Evolutionary conservation across 441 rosid species (phyloP), one percentile per base, ranked within the genome.

Genomic region (Syzygium malaccense): DNA sequence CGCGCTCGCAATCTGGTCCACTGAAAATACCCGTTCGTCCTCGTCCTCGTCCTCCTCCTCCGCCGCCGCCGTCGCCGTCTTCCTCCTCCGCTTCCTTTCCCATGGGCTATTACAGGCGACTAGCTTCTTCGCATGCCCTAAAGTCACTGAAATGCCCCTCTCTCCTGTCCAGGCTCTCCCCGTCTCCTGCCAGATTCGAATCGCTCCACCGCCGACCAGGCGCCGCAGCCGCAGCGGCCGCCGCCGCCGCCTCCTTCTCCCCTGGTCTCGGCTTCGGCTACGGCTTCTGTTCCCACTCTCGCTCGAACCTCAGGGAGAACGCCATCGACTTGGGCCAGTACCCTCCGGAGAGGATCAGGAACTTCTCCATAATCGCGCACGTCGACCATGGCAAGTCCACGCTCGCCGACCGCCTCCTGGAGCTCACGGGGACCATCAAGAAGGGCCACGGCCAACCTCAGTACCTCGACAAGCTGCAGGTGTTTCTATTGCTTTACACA

Each of bases 321-420:
- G 53, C 54, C 87, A 87, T 95, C 48, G 99, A 96, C 95, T 93
- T 98, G 94, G 94, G 89, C 85, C 94, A 94, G 91, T 96, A 93
- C 88, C 96, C 98, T 4, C 87, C 94, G 26, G 99, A 96, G 85
- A 95, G 93, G 92, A 96, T 98, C 86, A 93, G 99, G 84, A 98
- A 97, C 93, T 98, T 98, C 93, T 98, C 99, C 32, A 98, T 98
- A 32, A 98, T 97, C 85, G 99, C 99, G 17, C 99, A 98, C 86
- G 94, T 98, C 58, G 99, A 98, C 91, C 99, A 97, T 87, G 99
- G 99, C 3, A 98, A 98, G 92, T 98, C 99, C 20, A 98, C 99
- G n/a, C 93, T 98, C 49, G 99, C 99, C 56, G 99, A 98, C 91
- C 92, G 99, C 88, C 96, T 98, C 33, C 91, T 98, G 96, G 99